Base-by-base conservation (phyloP, 75 land plant genomes). In the Selaginella moellendorffii region DNA sequence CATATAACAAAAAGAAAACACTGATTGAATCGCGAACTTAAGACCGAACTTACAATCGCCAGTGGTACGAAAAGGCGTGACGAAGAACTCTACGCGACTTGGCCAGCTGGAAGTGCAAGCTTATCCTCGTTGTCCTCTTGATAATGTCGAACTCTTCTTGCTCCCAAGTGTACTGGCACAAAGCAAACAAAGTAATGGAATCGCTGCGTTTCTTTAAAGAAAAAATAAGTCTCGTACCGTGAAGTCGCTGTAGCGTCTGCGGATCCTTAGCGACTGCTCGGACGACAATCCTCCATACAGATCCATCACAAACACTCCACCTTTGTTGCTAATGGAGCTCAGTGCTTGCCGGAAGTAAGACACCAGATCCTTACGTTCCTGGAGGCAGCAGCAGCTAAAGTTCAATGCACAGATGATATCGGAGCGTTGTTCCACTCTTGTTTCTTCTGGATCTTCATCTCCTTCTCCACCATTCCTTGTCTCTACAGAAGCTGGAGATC, bases 231-330 rank as follows among this genome's bases (percentile, higher is more conserved):
- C 46, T 64, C 71, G 64, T 77, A 88, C 95, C 54, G 79, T 83
- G 58, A 89, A 89, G 65, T 76, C 75, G 21, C 79, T 64, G 66
- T 77, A 86, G 65, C 62, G 80, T 51, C 96, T 78, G 26, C 77
- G 76, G 9, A 89, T 74, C 68, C 68, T 86, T 24, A 89, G 65
- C 52, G 74, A 66, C 26, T 69, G 36, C 66, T 89, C 90, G 29
- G 96, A 85, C 20, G 96, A 89, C 19, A 78, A 68, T 9, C 96
- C 96, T 53, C 96, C 96, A 78, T 83, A 89, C 18, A 89, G 62
- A 68, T 89, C 96, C 96, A 89, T 89, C 12, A 75, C 90, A 74
- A 89, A 89, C 52, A 89, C 83, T 1, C 96, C 90, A 54, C 96
- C 96, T 36, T 74, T 79, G 18, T 63, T 76, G 21, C 80, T 81